Evolutionary conservation across 2,329 filamentous ascomycete species (phyloP).

Genomic region (Colletotrichum sp.): DNA sequence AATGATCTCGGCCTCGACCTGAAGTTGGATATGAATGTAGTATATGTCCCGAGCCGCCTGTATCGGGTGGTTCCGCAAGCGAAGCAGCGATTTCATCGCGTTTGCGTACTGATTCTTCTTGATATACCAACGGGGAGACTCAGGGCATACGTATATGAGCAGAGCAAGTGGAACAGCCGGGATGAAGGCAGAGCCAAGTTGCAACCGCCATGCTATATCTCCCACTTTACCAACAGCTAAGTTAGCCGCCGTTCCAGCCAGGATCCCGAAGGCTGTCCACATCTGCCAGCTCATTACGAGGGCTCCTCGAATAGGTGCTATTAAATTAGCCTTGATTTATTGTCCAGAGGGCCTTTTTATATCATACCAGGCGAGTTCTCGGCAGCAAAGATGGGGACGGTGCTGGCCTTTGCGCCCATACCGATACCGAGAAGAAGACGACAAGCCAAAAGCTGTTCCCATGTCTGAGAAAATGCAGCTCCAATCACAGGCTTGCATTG

Average conservation of each 20-base stretch:
- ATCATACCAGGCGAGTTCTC: conserved; percentile 64
- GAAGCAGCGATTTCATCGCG: conserved; percentile 61
- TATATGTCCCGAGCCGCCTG: conserved; percentile 69
- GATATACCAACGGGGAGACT: conserved; percentile 71
- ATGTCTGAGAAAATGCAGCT: conserved; percentile 73
- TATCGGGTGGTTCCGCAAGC: conserved; percentile 62
- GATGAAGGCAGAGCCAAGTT: conserved; percentile 68
- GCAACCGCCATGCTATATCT: conserved; percentile 59
- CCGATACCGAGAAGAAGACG: conserved; percentile 79
- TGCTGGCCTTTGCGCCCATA: conserved; percentile 76
- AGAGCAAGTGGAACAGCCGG: conserved; percentile 57
- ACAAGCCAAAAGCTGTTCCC: conserved; percentile 73
- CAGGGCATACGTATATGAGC: conserved; percentile 66
- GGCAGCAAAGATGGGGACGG: conserved; percentile 77
- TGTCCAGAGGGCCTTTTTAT: too few relatives aligned
- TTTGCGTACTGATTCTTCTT: conserved; percentile 61
- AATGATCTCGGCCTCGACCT: conserved; percentile 33
- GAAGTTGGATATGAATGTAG: conserved; percentile 54
- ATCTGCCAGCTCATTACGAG: conserved; percentile 59
- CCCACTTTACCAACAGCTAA: conserved; percentile 57
- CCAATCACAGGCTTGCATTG: conserved; percentile 62
- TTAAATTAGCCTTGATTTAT: too few relatives aligned
- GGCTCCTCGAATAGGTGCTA: conserved; percentile 62
- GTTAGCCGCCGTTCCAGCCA: conserved; percentile 62
- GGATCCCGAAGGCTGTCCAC: conserved; percentile 63